Percentiles rank a stretch among this genome's conserved stretches.
phyloP scores from a whole-genome alignment of 2,329 filamentous ascomycete species.

The Colletotrichum cuscutae region DNA sequence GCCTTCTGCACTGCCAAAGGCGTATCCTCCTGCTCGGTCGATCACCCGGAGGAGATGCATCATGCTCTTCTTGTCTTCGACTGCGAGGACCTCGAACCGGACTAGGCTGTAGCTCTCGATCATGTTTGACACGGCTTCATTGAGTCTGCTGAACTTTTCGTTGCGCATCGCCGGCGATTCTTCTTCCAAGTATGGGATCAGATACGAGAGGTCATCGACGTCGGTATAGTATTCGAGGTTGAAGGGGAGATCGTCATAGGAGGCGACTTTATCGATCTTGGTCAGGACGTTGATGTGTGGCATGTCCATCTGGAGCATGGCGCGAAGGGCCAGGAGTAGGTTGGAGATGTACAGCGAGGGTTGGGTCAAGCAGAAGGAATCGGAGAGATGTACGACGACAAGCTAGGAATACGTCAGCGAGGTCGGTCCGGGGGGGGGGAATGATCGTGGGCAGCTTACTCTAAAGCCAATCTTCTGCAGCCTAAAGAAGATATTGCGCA shows the following conservation, averaged over 20 bases:
- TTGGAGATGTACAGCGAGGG: slow-evolving; percentile 96
- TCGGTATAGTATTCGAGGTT: slow-evolving; percentile 98
- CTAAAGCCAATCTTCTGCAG: slow-evolving; percentile 92
- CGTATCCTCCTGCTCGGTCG: slow-evolving; percentile 91
- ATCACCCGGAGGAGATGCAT: slow-evolving; percentile 90
- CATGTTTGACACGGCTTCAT: slow-evolving; percentile 85
- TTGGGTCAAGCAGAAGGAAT: slow-evolving; percentile 92
- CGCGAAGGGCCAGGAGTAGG: slow-evolving; percentile 89
- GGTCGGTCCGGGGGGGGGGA: no score
- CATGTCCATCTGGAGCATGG: slow-evolving; percentile 98
- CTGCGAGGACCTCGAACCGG: slow-evolving; percentile 90
- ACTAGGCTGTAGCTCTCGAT: slow-evolving; percentile 93
- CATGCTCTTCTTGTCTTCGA: slow-evolving; percentile 98
- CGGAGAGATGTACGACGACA: slow-evolving; percentile 91
- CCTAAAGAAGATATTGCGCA: slow-evolving; percentile 91
- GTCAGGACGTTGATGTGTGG: slow-evolving; percentile 96
- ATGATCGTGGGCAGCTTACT: slow-evolving; percentile 64
- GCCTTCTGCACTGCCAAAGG: slow-evolving; percentile 89
- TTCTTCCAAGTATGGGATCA: slow-evolving; percentile 81
- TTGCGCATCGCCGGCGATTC: slow-evolving; percentile 78
- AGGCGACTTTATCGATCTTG: slow-evolving; percentile 93
- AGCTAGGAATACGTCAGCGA: slow-evolving; percentile 64
- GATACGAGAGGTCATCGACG: slow-evolving; percentile 89
- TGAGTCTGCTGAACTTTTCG: slow-evolving; percentile 84
- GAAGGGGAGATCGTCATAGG: slow-evolving; percentile 89